These are phyloP conservation scores for Omphalotus olearius DNA, from an alignment of 1,284 basidiomycete genomes.

Conservation along the genomic window DNA sequence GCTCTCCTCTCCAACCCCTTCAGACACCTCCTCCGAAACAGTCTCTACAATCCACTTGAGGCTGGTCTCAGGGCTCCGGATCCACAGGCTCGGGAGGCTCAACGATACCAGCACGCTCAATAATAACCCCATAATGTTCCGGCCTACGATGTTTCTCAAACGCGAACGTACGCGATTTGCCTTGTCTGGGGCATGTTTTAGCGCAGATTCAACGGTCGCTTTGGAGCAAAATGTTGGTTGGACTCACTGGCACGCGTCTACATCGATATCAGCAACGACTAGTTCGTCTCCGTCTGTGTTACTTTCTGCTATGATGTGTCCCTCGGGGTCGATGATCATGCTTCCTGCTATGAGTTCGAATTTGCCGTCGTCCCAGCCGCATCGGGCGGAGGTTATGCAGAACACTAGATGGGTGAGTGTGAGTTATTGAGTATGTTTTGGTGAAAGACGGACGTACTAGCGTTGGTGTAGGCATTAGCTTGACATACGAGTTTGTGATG, in stretches of 20 bases:
- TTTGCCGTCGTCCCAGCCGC: slow-evolving; percentile 13
- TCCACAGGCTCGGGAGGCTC: slow-evolving; percentile 1
- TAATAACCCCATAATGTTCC: slow-evolving; percentile 14
- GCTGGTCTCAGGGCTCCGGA: too few relatives aligned
- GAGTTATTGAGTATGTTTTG: neutral
- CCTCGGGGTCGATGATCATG: slow-evolving; percentile 15
- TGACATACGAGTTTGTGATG: slow-evolving; percentile 16
- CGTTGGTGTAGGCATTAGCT: slow-evolving; percentile 12
- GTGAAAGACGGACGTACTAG: neutral
- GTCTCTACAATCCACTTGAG: too few relatives aligned
- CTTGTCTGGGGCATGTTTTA: slow-evolving; percentile 11
- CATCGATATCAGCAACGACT: slow-evolving; percentile 14
- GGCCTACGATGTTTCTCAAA: slow-evolving; percentile 15
- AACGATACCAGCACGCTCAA: slow-evolving; percentile 11
- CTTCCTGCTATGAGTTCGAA: slow-evolving; percentile 15
- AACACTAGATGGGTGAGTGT: neutral
- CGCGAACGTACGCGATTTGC: slow-evolving; percentile 14
- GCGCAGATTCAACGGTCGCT: too few relatives aligned
- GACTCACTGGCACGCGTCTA: slow-evolving; percentile 12
- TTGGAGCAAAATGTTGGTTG: neutral
- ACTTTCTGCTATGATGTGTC: slow-evolving; percentile 14
- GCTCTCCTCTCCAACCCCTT: too few relatives aligned
- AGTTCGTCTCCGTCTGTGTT: slow-evolving; percentile 14
- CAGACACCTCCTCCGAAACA: too few relatives aligned
- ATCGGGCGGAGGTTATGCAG: neutral